Evolutionary conservation across 2,329 filamentous ascomycete species (phyloP).

Genomic region (Aphanocladium album): DNA sequence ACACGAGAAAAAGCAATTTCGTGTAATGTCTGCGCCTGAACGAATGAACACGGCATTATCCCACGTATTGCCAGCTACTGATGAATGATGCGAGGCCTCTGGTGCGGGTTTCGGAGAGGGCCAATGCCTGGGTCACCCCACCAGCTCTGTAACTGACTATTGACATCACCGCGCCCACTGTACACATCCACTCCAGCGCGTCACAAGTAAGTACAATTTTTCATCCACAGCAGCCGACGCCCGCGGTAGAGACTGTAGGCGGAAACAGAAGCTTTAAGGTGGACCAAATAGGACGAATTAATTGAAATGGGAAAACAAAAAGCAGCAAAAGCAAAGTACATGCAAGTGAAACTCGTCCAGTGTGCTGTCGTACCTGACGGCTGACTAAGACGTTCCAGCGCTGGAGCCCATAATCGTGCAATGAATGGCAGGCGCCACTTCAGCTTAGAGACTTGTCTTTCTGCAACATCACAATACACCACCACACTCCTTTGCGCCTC

Average conservation of each 20-base stretch:
- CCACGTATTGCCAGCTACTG: background rate
- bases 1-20: background rate
- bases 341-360: background rate
- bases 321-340: background rate
- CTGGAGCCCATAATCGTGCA: background rate
- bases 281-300: background rate
- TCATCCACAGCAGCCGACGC: background rate
- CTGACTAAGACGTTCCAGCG: constrained; percentile 6
- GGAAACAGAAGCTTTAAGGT: background rate
- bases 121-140: background rate
- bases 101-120: background rate
- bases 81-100: background rate
- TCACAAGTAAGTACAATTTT: background rate
- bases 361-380: background rate
- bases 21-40: background rate
- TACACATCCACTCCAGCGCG: background rate
- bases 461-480: background rate
- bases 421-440: background rate
- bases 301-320: background rate
- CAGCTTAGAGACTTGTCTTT: background rate
- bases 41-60: too few relatives aligned
- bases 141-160: background rate
- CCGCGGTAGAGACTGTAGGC: background rate
- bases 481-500: background rate
- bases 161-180: background rate